Percentiles rank a stretch among this genome's conserved stretches.
These are phyloP conservation scores for Cryomyces antarcticus DNA, from an alignment of 495 filamentous ascomycete genomes.

Conservation along the genomic window DNA sequence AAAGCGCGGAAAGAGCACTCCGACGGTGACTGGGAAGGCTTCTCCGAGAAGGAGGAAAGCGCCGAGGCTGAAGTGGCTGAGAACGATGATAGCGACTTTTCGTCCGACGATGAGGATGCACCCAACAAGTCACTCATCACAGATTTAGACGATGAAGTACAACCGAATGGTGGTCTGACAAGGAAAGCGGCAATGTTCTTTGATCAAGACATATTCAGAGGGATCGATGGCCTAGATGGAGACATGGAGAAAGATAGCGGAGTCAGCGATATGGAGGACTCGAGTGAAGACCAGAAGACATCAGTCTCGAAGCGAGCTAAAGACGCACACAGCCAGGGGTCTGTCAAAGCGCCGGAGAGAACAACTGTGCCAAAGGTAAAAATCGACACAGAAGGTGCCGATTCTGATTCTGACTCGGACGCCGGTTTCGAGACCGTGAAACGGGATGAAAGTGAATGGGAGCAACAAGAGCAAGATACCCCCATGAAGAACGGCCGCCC, in stretches of 20 bases:
- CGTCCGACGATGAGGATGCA: slow-evolving; percentile 30
- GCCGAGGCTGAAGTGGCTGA: slow-evolving; percentile 19
- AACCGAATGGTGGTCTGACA: slow-evolving; percentile 37
- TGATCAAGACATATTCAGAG: slow-evolving; percentile 84
- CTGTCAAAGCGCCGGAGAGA: neutral
- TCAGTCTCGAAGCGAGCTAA: neutral
- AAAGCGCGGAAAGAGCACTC: slow-evolving; percentile 63
- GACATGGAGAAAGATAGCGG: slow-evolving; percentile 30
- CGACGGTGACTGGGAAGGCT: slow-evolving; percentile 80
- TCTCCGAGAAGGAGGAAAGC: slow-evolving; percentile 40
- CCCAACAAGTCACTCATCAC: slow-evolving; percentile 22
- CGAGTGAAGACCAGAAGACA: slow-evolving; percentile 2
- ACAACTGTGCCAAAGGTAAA: neutral
- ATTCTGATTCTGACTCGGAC: slow-evolving; percentile 12
- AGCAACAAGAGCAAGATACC: neutral
- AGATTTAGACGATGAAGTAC: slow-evolving; percentile 28
- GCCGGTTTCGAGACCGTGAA: slow-evolving; percentile 31
- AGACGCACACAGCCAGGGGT: neutral
- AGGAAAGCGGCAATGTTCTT: slow-evolving; percentile 79
- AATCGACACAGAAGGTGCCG: neutral
- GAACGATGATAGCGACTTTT: slow-evolving; percentile 31
- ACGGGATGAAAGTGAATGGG: slow-evolving; percentile 10
- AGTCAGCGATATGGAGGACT: slow-evolving; percentile 25
- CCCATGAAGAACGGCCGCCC: slow-evolving; percentile 13
- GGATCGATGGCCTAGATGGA: slow-evolving; percentile 39